A percentile compares a stretch with the other conserved stretches of the same genome.
phyloP scores from a whole-genome alignment of 2,329 filamentous ascomycete species.

The Aspergillus fructus region DNA sequence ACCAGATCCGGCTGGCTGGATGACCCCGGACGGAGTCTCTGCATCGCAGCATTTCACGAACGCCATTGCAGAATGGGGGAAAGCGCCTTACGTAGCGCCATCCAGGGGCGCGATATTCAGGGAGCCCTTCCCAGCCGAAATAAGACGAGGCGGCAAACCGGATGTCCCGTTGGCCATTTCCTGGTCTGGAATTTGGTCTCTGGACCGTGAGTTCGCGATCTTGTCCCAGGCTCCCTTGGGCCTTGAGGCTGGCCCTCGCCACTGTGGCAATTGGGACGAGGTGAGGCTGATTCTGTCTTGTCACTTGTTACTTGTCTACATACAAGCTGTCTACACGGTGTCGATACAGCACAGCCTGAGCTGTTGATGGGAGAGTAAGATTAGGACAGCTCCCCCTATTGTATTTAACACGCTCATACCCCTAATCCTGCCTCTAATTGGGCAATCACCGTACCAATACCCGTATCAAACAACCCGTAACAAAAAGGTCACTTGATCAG shows the following conservation, averaged over 20 bases:
- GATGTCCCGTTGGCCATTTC: constrained; percentile 7
- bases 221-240: neutral
- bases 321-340: no score
- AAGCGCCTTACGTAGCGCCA: constrained; percentile 10
- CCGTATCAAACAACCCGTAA: neutral
- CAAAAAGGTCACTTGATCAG: constrained; percentile 8
- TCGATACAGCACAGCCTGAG: no score
- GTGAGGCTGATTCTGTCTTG: constrained; percentile 5
- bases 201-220: neutral
- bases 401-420: neutral
- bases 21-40: constrained; percentile 6
- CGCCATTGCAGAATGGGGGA: neutral
- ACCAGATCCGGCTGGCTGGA: constrained; percentile 9
- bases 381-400: neutral
- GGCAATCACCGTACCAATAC: neutral
- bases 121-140: constrained; percentile 1
- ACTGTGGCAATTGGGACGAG: neutral
- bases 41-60: neutral
- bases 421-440: neutral
- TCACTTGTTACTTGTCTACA: neutral
- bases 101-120: constrained; percentile 4
- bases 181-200: neutral
- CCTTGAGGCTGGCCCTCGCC: neutral
- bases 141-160: constrained; percentile 24
- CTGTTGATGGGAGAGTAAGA: neutral